Percentiles rank a stretch among this genome's conserved stretches.
Conservation (phyloP, 805 yeast genomes). For the Metschnikowia dekortorum region DNA sequence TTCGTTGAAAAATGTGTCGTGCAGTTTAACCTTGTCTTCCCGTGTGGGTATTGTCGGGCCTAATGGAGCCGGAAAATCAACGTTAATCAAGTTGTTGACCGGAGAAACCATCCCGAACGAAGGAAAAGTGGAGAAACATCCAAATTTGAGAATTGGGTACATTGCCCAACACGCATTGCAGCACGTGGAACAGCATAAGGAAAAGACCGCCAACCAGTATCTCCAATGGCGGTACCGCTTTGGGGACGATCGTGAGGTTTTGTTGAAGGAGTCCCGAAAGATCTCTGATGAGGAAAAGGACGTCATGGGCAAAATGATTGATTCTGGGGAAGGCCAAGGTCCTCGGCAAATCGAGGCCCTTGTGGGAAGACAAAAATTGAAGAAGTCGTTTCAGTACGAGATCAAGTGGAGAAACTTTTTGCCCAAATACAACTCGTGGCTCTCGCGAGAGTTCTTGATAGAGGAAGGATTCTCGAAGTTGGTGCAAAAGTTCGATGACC, state of each 20-base stretch:
- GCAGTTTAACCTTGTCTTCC: conserved; percentile 91
- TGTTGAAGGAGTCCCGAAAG: conserved; percentile 85
- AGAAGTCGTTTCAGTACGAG: conserved; percentile 96
- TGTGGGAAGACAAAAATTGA: conserved; percentile 95
- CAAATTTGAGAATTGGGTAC: conserved; percentile 95
- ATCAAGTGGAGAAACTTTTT: conserved; percentile 89
- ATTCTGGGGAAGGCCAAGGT: conserved; percentile 82
- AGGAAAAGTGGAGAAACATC: conserved; percentile 96
- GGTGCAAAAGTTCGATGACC: conserved; percentile 43
- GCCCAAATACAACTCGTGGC: conserved; percentile 93
- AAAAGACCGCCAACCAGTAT: conserved; percentile 95
- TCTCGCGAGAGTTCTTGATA: conserved; percentile 73
- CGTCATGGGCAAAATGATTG: conserved; percentile 73
- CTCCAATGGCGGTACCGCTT: conserved; percentile 97
- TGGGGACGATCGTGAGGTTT: conserved; percentile 97
- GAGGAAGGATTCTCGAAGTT: conserved; percentile 48
- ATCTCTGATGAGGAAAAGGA: conserved; percentile 70
- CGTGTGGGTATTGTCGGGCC: conserved; percentile 97
- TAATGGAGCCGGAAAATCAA: conserved; percentile 98
- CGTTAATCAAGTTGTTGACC: conserved; percentile 87
- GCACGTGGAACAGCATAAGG: conserved; percentile 96
- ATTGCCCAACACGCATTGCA: conserved; percentile 98
- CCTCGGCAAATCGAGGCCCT: conserved; percentile 87
- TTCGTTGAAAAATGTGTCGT: conserved; percentile 71
- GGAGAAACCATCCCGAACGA: conserved; percentile 83